A percentile compares a stretch with the other conserved stretches of the same genome.
phyloP scores from a whole-genome alignment of 345 rosid species.

The Rhizophora apiculata region DNA sequence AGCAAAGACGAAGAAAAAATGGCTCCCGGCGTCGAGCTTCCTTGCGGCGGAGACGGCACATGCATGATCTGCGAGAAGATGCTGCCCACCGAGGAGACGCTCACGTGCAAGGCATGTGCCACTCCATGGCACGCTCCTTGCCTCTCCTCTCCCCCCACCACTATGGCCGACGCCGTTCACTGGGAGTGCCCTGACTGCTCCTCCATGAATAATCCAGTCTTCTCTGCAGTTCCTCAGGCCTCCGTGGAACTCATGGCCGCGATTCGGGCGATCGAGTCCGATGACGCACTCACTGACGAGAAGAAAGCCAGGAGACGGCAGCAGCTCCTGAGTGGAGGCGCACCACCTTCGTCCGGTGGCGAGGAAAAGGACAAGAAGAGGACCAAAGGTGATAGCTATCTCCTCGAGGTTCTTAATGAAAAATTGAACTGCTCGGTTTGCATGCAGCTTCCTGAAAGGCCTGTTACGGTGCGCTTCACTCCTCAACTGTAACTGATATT shows the following conservation, averaged over 20 bases:
- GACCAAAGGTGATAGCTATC: constrained; percentile 16
- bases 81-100: constrained; percentile 44
- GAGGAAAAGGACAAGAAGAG: not conserved
- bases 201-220: not conserved
- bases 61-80: constrained; percentile 63
- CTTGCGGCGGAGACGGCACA: constrained; percentile 57
- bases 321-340: constrained; percentile 45
- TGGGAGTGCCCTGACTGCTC: constrained; percentile 82
- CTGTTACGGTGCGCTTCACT: constrained; percentile 53
- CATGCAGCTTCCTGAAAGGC: constrained; percentile 57
- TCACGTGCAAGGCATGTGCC: constrained; percentile 50
- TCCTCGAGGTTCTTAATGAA: constrained; percentile 33
- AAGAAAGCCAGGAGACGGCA: constrained; percentile 58
- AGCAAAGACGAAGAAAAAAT: constrained; percentile 10
- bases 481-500: not conserved
- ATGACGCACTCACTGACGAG: constrained; percentile 37
- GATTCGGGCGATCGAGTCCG: constrained; percentile 51
- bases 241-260: constrained; percentile 29
- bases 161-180: constrained; percentile 39
- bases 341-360: not conserved
- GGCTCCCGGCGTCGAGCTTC: constrained; percentile 51
- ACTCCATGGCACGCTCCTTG: constrained; percentile 79
- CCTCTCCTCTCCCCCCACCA: constrained; percentile 38
- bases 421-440: constrained; percentile 56
- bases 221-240: not conserved